Evolutionary conservation across 257 asterid species (phyloP).

Genomic region (Eustoma russellianum): DNA sequence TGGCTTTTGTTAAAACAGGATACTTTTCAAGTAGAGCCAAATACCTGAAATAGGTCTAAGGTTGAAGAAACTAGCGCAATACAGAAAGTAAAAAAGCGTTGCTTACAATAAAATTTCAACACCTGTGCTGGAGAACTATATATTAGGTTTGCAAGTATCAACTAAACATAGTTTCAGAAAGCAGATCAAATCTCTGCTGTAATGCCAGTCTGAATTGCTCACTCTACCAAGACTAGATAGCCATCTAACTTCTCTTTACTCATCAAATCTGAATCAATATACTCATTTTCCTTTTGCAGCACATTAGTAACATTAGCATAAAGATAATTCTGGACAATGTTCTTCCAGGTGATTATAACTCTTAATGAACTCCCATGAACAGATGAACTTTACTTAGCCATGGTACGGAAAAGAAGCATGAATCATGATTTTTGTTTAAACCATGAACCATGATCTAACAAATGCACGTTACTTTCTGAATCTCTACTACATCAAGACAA

Average conservation of each 20-base stretch:
- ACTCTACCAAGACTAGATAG: neutral
- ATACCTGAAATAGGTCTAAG: slow-evolving; percentile 48
- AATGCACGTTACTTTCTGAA: too few relatives aligned
- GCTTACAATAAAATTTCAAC: too few relatives aligned
- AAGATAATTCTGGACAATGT: too few relatives aligned
- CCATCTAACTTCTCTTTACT: neutral
- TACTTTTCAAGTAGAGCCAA: slow-evolving; percentile 69
- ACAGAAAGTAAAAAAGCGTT: neutral
- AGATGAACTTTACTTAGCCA: too few relatives aligned
- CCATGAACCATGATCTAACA: too few relatives aligned
- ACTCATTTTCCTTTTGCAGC: too few relatives aligned
- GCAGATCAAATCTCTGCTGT: neutral
- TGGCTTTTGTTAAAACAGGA: slow-evolving; percentile 80
- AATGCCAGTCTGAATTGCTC: neutral
- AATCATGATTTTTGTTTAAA: too few relatives aligned
- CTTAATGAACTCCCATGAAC: too few relatives aligned
- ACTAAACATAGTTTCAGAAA: neutral
- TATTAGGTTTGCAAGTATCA: neutral
- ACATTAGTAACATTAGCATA: too few relatives aligned
- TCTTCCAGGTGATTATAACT: too few relatives aligned
- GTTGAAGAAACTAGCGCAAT: neutral
- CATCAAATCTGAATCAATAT: neutral
- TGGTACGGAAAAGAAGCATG: too few relatives aligned
- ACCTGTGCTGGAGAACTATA: too few relatives aligned
- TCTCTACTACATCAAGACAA: neutral